A percentile compares a stretch with the other conserved stretches of the same genome.
Evolutionary conservation across 2,329 filamentous ascomycete genomes (phyloP).

Genomic region (Claviceps spartinae): DNA sequence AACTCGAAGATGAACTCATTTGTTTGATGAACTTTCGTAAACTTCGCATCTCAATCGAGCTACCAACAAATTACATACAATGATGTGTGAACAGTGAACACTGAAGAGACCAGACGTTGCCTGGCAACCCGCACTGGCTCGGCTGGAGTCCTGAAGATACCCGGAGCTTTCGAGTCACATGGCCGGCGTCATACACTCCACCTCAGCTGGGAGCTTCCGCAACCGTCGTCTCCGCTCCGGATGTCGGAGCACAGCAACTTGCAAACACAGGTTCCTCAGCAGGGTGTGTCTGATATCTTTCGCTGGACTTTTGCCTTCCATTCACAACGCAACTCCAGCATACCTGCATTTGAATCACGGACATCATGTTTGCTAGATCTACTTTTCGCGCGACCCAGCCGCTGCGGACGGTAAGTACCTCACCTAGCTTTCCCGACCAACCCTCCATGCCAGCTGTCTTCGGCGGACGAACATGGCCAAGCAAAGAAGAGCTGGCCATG

Average conservation of each 20-base stretch:
- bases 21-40: too few relatives aligned
- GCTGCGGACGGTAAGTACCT: constrained; percentile 47
- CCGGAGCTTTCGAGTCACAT: constrained; percentile 2
- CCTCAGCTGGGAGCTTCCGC: neutral
- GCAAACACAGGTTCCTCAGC: neutral
- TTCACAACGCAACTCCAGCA: neutral
- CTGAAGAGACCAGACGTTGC: too few relatives aligned
- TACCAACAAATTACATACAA: too few relatives aligned
- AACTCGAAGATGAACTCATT: too few relatives aligned
- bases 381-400: constrained; percentile 51
- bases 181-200: constrained; percentile 4
- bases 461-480: neutral
- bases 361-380: constrained; percentile 54
- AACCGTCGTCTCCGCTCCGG: neutral
- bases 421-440: neutral
- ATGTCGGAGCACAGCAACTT: neutral
- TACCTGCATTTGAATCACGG: constrained; percentile 12
- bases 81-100: too few relatives aligned
- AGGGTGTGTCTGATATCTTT: neutral
- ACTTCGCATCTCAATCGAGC: too few relatives aligned
- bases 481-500: neutral
- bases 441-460: neutral
- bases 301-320: neutral
- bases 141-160: neutral
- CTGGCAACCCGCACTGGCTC: neutral